These are phyloP conservation scores for Pyrus communis DNA, from an alignment of 306 rosid species.

Conservation along the genomic window DNA sequence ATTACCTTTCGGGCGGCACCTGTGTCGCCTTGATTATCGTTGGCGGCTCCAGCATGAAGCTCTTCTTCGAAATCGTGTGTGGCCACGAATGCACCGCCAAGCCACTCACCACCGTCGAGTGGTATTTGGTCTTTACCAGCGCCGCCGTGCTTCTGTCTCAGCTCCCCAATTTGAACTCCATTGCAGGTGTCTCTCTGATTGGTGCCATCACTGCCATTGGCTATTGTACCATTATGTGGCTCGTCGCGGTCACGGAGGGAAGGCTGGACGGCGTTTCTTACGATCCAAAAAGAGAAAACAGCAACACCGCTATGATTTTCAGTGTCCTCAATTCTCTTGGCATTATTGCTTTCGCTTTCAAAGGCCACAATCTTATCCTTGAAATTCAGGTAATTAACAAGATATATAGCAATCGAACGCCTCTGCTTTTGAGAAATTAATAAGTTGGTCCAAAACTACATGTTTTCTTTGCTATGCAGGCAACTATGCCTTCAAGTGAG, in stretches of 20 bases:
- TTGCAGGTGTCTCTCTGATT: conserved; percentile 31
- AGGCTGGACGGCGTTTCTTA: conserved; percentile 25
- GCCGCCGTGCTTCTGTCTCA: conserved; percentile 32
- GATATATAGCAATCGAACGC: no score
- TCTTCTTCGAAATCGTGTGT: conserved; percentile 23
- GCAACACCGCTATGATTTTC: conserved; percentile 18
- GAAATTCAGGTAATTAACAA: conserved; percentile 32
- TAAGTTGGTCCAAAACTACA: no score
- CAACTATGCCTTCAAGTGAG: conserved; percentile 36
- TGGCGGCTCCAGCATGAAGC: conserved; percentile 32
- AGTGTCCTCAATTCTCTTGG: conserved; percentile 29
- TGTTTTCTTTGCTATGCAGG: conserved; percentile 4
- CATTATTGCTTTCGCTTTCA: conserved; percentile 40
- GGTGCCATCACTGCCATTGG: conserved; percentile 35
- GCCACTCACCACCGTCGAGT: conserved; percentile 30
- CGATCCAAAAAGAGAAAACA: background rate
- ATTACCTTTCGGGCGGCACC: conserved; percentile 31
- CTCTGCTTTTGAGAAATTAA: no score
- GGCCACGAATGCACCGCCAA: conserved; percentile 20
- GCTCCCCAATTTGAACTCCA: conserved; percentile 39
- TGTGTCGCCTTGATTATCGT: conserved; percentile 24
- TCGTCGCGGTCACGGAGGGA: conserved; percentile 25
- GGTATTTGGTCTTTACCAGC: conserved; percentile 33
- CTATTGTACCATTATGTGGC: conserved; percentile 29
- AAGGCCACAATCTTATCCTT: conserved; percentile 45